Evolutionary conservation across 306 rosid genomes (phyloP).

Genomic region (Quercus engelmannii): DNA sequence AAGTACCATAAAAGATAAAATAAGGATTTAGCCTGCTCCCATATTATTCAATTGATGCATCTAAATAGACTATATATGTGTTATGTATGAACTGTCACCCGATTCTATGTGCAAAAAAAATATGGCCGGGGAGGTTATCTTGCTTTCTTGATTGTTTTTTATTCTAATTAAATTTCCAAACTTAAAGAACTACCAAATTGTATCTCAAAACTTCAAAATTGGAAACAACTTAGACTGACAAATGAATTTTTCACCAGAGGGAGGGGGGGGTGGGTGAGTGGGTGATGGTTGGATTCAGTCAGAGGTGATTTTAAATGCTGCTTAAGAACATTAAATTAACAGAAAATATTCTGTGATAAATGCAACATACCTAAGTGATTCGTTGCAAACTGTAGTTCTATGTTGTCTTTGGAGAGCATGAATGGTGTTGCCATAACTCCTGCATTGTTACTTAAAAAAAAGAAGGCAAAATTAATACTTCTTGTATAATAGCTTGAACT

Average conservation of each 20-base stretch:
- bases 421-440: constrained; percentile 72
- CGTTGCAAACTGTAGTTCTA: constrained; percentile 86
- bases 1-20: constrained; percentile 5
- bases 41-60: neutral
- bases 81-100: neutral
- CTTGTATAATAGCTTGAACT: neutral
- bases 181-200: neutral
- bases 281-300: neutral
- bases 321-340: neutral
- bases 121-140: neutral
- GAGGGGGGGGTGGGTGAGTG: neutral
- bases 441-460: constrained; percentile 81
- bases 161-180: neutral
- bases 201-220: neutral
- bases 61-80: neutral
- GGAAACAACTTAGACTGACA: constrained; percentile 4
- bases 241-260: neutral
- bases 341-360: neutral
- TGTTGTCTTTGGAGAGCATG: constrained; percentile 64
- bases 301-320: neutral
- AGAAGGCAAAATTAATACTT: constrained; percentile 14
- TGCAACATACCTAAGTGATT: constrained; percentile 61
- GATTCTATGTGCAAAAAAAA: constrained; percentile 8
- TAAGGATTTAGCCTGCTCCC: neutral
- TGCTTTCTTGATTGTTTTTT: neutral